phyloP scores from a whole-genome alignment of 495 filamentous ascomycete genomes.

The Tuber calosporum region DNA sequence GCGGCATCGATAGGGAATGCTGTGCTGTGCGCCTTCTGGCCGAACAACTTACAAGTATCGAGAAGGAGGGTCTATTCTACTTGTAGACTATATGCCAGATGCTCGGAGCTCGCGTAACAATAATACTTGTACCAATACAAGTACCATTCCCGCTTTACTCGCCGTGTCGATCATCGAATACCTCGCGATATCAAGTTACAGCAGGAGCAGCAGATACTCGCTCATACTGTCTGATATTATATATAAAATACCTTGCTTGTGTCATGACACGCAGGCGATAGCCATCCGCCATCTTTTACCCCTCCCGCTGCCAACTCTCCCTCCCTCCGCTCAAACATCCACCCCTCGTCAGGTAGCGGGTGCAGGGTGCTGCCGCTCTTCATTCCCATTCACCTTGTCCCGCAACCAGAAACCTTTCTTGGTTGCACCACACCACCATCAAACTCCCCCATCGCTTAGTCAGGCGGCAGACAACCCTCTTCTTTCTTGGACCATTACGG shows the following conservation, averaged over 20 bases:
- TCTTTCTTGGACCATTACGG: conserved; percentile 7
- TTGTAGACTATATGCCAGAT: too few species aligned
- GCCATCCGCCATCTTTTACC: neutral
- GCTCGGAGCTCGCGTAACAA: neutral
- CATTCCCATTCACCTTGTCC: neutral
- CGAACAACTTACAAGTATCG: neutral
- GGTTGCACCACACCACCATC: neutral
- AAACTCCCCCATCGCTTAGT: neutral
- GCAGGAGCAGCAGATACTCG: neutral
- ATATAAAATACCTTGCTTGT: neutral
- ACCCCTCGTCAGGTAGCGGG: neutral
- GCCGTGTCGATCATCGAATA: neutral
- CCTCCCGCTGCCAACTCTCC: neutral
- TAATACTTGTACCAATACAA: too few species aligned
- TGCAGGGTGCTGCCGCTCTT: neutral
- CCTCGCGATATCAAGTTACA: neutral
- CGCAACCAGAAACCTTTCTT: neutral
- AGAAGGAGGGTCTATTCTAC: neutral
- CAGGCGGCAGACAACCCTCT: conserved; percentile 3
- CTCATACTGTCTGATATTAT: too few species aligned
- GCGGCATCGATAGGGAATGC: neutral
- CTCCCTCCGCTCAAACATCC: neutral
- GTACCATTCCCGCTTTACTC: neutral
- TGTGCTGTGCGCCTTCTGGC: neutral
- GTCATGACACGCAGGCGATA: neutral